Conservation (phyloP, 2,329 filamentous ascomycete species). For the Epichloe hybrida region DNA sequence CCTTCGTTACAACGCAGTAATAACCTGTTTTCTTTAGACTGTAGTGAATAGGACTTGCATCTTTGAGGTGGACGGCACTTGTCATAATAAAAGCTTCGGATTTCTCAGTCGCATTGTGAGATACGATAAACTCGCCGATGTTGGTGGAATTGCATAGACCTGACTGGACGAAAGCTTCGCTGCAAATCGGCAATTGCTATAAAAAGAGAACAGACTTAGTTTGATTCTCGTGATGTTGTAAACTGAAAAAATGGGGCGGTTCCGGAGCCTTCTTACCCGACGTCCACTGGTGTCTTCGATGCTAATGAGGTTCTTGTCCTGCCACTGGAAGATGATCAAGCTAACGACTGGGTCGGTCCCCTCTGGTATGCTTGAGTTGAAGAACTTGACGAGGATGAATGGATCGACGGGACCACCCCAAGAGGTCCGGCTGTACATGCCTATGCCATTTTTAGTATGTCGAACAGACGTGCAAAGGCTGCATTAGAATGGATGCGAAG, state of each 20-base stretch:
- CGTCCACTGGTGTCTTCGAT: slow-evolving; percentile 46
- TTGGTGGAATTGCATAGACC: slow-evolving; percentile 65
- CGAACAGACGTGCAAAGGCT: slow-evolving; percentile 5
- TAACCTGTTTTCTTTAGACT: slow-evolving; percentile 82
- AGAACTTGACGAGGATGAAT: slow-evolving; percentile 75
- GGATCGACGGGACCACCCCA: slow-evolving; percentile 86
- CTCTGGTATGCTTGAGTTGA: slow-evolving; percentile 43
- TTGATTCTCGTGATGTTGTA: neutral
- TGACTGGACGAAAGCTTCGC: slow-evolving; percentile 51
- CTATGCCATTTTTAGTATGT: slow-evolving; percentile 20
- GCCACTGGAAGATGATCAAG: slow-evolving; percentile 88
- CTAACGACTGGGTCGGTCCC: slow-evolving; percentile 61
- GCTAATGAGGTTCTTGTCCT: slow-evolving; percentile 68
- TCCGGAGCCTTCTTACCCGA: slow-evolving; percentile 15
- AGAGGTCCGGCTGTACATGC: slow-evolving; percentile 84
- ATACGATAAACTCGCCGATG: slow-evolving; percentile 72
- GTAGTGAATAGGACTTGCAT: slow-evolving; percentile 65
- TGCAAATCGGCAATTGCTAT: slow-evolving; percentile 51
- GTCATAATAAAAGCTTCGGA: slow-evolving; percentile 64
- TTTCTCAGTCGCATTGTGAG: slow-evolving; percentile 57
- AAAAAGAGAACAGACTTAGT: neutral
- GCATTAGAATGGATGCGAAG: neutral
- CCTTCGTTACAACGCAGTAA: slow-evolving; percentile 78
- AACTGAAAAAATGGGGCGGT: slow-evolving; percentile 27
- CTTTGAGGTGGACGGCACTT: slow-evolving; percentile 68